Conservation (phyloP, 1,284 basidiomycete species). For the Cutaneotrichosporon cutaneum region DNA sequence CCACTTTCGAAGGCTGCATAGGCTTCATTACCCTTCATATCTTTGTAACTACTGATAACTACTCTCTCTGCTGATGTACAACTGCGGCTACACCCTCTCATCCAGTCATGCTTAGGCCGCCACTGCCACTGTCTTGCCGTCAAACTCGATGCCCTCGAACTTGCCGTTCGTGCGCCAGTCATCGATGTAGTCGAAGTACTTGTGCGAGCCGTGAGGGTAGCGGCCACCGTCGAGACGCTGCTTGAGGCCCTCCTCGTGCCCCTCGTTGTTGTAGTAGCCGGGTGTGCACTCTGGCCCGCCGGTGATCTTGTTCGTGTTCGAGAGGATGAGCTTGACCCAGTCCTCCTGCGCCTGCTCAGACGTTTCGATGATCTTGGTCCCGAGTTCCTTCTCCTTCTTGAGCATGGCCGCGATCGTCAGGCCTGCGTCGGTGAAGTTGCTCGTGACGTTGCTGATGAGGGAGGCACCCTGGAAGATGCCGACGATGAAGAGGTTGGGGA, state of each 20-base stretch:
- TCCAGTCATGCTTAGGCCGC: not conserved
- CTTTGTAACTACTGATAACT: not conserved
- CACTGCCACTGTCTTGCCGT: conserved; percentile 12
- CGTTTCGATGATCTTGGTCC: conserved; percentile 8
- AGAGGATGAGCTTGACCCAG: conserved; percentile 18
- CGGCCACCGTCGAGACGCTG: conserved; percentile 12
- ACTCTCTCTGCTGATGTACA: too few species aligned
- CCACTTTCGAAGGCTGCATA: not conserved
- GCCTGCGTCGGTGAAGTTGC: conserved; percentile 17
- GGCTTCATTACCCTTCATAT: not conserved
- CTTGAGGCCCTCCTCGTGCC: conserved; percentile 13
- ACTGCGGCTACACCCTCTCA: not conserved
- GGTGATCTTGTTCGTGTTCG: not conserved
- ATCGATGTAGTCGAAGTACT: conserved; percentile 20
- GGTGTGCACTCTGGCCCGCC: conserved; percentile 17
- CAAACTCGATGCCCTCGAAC: conserved; percentile 21
- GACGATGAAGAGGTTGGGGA: conserved; percentile 25
- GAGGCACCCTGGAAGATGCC: conserved; percentile 12
- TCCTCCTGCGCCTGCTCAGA: not conserved
- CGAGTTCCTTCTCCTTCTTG: conserved; percentile 14
- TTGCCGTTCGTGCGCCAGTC: conserved; percentile 19
- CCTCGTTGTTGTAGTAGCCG: conserved; percentile 21
- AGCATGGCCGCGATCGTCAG: conserved; percentile 14
- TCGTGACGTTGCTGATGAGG: conserved; percentile 18
- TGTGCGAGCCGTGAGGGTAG: conserved; percentile 15